phyloP scores from a whole-genome alignment of 2,329 filamentous ascomycete genomes.

The Apiospora malaysiana region DNA sequence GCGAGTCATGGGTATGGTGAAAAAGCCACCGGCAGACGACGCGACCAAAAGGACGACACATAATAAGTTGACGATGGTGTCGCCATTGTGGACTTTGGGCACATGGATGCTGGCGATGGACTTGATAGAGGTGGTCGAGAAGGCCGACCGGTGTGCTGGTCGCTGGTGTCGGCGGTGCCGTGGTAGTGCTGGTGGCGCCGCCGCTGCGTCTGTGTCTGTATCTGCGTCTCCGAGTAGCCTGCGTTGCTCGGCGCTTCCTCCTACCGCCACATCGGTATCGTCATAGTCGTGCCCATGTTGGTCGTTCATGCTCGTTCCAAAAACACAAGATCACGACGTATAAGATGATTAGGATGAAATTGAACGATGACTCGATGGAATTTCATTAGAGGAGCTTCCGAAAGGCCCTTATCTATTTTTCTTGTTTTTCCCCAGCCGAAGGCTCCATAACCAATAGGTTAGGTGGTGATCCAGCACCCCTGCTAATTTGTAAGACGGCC shows the following conservation, averaged over 20 bases:
- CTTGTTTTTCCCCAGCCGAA: background rate
- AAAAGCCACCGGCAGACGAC: slow-evolving; percentile 37
- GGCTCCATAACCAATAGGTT: background rate
- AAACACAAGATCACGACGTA: background rate
- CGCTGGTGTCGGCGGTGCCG: slow-evolving; percentile 24
- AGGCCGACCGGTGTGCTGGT: slow-evolving; percentile 28
- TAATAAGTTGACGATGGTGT: slow-evolving; percentile 40
- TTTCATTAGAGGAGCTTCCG: background rate
- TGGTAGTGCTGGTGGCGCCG: background rate
- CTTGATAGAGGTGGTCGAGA: slow-evolving; percentile 34
- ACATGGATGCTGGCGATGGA: slow-evolving; percentile 30
- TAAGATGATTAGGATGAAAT: background rate
- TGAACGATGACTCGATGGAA: background rate
- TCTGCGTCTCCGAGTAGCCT: background rate
- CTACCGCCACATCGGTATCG: background rate
- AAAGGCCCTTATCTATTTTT: background rate
- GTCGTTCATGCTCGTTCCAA: background rate
- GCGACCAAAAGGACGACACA: slow-evolving; percentile 41
- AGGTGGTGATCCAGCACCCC: background rate
- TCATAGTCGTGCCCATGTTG: background rate
- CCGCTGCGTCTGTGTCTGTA: background rate
- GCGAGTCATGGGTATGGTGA: slow-evolving; percentile 40
- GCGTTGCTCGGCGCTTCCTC: background rate
- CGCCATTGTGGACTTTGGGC: slow-evolving; percentile 33
- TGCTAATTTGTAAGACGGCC: background rate